Evolutionary conservation across 306 rosid species (phyloP).

Genomic region (Mucuna pruriens): DNA sequence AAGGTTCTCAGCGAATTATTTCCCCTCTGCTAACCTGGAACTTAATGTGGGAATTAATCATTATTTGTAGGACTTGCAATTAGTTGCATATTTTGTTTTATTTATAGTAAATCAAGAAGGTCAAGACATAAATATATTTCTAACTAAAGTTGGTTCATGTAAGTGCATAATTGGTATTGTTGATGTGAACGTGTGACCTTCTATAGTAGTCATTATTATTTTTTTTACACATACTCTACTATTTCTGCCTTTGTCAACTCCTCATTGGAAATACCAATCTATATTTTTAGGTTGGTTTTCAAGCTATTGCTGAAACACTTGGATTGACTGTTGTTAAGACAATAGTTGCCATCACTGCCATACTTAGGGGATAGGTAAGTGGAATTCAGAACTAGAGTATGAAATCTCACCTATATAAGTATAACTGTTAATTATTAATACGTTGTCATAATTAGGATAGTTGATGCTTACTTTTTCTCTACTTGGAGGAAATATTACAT

Average conservation of each 20-base stretch:
- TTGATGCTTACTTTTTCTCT: conserved; percentile 1
- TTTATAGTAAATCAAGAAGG: not conserved
- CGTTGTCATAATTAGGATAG: conserved; percentile 20
- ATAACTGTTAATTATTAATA: not conserved
- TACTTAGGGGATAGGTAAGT: conserved; percentile 94
- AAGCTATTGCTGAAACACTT: conserved; percentile 99
- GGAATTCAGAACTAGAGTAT: conserved; percentile 30
- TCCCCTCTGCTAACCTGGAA: not conserved
- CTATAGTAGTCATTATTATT: conserved; percentile 13
- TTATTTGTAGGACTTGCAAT: not conserved
- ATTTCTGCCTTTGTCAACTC: conserved; percentile 30
- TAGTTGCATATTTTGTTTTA: conserved; percentile 1
- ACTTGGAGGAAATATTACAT: conserved; percentile 28
- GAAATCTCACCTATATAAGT: conserved; percentile 13
- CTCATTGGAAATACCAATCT: conserved; percentile 33
- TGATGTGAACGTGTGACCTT: conserved; percentile 1
- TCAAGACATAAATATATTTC: not conserved
- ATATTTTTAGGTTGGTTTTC: conserved; percentile 88
- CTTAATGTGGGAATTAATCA: conserved; percentile 2
- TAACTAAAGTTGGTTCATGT: not conserved
- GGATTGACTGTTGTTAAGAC: conserved; percentile 99
- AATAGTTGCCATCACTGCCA: conserved; percentile 92
- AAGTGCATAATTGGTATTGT: not conserved
- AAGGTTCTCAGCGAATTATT: conserved; percentile 15
- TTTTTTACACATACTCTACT: conserved; percentile 10